phyloP scores from a whole-genome alignment of 345 rosid species.

The Ricinus communis region DNA sequence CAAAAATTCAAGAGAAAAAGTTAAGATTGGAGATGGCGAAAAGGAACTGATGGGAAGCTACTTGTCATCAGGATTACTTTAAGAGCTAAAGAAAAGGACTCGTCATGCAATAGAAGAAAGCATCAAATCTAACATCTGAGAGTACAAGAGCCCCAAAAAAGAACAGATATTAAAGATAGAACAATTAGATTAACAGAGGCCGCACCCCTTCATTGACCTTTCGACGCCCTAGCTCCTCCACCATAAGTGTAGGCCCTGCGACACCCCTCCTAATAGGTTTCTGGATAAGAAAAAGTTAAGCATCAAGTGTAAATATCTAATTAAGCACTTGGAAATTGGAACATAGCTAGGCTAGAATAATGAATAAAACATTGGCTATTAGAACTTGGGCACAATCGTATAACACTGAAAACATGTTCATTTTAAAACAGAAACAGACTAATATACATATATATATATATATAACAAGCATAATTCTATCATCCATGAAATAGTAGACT shows the following conservation, averaged over 20 bases:
- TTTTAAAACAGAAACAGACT: not conserved
- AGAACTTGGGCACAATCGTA: not conserved
- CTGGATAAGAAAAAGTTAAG: constrained; percentile 37
- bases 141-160: constrained; percentile 2
- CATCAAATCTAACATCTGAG: not conserved
- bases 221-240: constrained; percentile 85
- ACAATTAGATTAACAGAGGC: constrained; percentile 4
- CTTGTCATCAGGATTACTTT: not conserved
- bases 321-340: not conserved
- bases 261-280: constrained; percentile 83
- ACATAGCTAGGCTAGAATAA: not conserved
- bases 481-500: too few relatives aligned
- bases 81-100: not conserved
- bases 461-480: too few relatives aligned
- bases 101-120: not conserved
- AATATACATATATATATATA: too few relatives aligned
- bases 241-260: constrained; percentile 67
- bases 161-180: not conserved
- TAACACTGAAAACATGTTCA: not conserved
- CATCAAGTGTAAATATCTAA: not conserved
- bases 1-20: constrained; percentile 21
- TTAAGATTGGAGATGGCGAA: not conserved
- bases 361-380: not conserved
- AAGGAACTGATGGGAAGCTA: not conserved
- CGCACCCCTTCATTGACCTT: constrained; percentile 64